These are phyloP conservation scores for Lachancea kluyveri DNA, from an alignment of 805 yeast genomes.

Conservation along the genomic window DNA sequence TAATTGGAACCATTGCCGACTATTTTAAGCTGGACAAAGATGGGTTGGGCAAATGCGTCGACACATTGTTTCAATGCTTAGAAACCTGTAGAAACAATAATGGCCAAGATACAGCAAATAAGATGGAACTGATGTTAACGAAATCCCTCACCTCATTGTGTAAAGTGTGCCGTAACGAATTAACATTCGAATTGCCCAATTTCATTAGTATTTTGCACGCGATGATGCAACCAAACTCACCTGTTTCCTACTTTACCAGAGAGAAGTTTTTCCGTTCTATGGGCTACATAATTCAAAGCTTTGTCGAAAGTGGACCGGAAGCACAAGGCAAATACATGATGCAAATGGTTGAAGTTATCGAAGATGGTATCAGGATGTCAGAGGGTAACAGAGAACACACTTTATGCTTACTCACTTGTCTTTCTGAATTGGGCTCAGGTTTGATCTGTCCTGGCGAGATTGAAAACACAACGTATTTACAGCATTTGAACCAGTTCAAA, in stretches of 20 bases:
- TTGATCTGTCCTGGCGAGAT: slow-evolving; percentile 49
- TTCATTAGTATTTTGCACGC: slow-evolving; percentile 30
- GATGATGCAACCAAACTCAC: slow-evolving; percentile 21
- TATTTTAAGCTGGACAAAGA: slow-evolving; percentile 20
- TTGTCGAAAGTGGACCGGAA: slow-evolving; percentile 37
- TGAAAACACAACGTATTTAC: slow-evolving; percentile 18
- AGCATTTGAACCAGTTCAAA: slow-evolving; percentile 22
- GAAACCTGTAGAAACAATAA: slow-evolving; percentile 16
- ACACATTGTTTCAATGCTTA: slow-evolving; percentile 24
- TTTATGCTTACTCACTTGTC: slow-evolving; percentile 52
- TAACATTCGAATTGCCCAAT: slow-evolving; percentile 20
- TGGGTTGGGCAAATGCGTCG: slow-evolving; percentile 20
- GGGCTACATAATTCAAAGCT: slow-evolving; percentile 54
- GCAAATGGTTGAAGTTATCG: slow-evolving; percentile 31
- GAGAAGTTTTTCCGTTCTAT: slow-evolving; percentile 58
- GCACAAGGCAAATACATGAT: slow-evolving; percentile 35
- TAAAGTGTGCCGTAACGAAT: slow-evolving; percentile 24
- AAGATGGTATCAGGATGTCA: slow-evolving; percentile 13
- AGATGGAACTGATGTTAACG: slow-evolving; percentile 24
- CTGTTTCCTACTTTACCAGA: slow-evolving; percentile 26
- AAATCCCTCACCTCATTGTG: slow-evolving; percentile 26
- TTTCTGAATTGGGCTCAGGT: slow-evolving; percentile 69
- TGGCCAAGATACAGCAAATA: slow-evolving; percentile 16
- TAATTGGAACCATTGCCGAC: slow-evolving; percentile 26
- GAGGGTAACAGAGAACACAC: slow-evolving; percentile 38